phyloP scores from a whole-genome alignment of 2,329 filamentous ascomycete genomes.

The Thelonectria olida region DNA sequence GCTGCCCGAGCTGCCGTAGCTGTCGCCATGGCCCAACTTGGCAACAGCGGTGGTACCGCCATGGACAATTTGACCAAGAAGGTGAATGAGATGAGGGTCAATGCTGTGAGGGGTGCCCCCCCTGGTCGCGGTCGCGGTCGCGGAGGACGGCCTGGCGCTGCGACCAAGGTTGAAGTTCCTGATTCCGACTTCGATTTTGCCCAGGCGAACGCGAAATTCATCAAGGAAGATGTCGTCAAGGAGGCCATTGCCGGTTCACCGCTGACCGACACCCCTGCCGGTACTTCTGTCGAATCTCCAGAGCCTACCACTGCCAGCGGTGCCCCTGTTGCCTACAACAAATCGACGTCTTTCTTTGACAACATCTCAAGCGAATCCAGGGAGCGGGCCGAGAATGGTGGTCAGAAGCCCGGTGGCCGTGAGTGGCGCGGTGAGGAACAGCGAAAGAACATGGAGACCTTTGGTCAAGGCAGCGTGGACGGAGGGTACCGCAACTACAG shows the following conservation, averaged over 20 bases:
- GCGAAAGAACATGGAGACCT: slow-evolving; percentile 96
- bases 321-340: slow-evolving; percentile 77
- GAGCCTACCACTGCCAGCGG: slow-evolving; percentile 54
- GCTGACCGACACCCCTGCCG: slow-evolving; percentile 59
- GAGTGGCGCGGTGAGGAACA: slow-evolving; percentile 95
- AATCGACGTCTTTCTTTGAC: slow-evolving; percentile 91
- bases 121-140: slow-evolving; percentile 60
- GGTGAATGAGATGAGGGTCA: slow-evolving; percentile 79
- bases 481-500: slow-evolving; percentile 80
- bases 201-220: slow-evolving; percentile 57
- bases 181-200: slow-evolving; percentile 93
- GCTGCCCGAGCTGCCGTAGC: slow-evolving; percentile 82
- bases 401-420: slow-evolving; percentile 76
- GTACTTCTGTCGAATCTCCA: slow-evolving; percentile 46
- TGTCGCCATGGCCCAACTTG: slow-evolving; percentile 79
- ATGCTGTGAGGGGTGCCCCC: slow-evolving; percentile 62
- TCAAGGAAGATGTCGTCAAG: slow-evolving; percentile 73
- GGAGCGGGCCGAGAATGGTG: slow-evolving; percentile 80
- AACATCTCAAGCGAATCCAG: slow-evolving; percentile 96
- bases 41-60: slow-evolving; percentile 53
- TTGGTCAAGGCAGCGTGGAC: slow-evolving; percentile 95
- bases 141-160: slow-evolving; percentile 54
- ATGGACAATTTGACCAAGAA: slow-evolving; percentile 79
- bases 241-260: slow-evolving; percentile 87
- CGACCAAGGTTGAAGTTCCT: slow-evolving; percentile 88